phyloP scores from a whole-genome alignment of 208 protist genomes.

The Spongospora subterranea region DNA sequence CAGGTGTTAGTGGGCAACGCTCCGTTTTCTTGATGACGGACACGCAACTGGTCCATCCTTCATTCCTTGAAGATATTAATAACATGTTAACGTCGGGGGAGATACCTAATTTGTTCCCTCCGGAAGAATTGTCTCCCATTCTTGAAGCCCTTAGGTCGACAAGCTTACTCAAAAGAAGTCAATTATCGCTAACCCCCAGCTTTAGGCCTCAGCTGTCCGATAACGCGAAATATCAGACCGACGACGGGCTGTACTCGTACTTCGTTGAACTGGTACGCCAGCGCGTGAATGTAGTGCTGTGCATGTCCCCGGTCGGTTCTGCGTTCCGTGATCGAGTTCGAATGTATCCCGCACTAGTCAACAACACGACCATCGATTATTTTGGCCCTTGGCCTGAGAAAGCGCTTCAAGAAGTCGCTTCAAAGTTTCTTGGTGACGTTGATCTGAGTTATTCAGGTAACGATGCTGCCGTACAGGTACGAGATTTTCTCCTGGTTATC shows the following conservation, averaged over 20 bases:
- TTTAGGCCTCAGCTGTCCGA: not conserved
- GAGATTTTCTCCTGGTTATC: not conserved
- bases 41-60: slow-evolving; percentile 92
- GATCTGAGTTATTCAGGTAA: slow-evolving; percentile 70
- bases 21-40: slow-evolving; percentile 97
- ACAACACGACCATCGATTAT: slow-evolving; percentile 97
- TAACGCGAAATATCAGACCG: slow-evolving; percentile 75
- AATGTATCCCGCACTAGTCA: slow-evolving; percentile 97
- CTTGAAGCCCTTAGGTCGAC: slow-evolving; percentile 84
- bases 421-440: slow-evolving; percentile 83
- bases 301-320: slow-evolving; percentile 94
- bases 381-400: slow-evolving; percentile 96
- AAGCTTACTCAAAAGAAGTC: too few relatives aligned
- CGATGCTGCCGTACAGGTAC: not conserved
- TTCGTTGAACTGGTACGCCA: slow-evolving; percentile 91
- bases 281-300: slow-evolving; percentile 93
- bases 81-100: slow-evolving; percentile 95
- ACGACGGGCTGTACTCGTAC: slow-evolving; percentile 90
- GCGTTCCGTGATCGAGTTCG: slow-evolving; percentile 91
- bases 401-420: slow-evolving; percentile 90
- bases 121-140: slow-evolving; percentile 91
- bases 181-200: too few relatives aligned
- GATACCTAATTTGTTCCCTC: slow-evolving; percentile 94
- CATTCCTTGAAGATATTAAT: slow-evolving; percentile 97
- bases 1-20: slow-evolving; percentile 87